Evolutionary conservation across 257 asterid genomes (phyloP), one percentile per base, ranked within the genome.

Genomic region (Ocimum tenuiflorum): DNA sequence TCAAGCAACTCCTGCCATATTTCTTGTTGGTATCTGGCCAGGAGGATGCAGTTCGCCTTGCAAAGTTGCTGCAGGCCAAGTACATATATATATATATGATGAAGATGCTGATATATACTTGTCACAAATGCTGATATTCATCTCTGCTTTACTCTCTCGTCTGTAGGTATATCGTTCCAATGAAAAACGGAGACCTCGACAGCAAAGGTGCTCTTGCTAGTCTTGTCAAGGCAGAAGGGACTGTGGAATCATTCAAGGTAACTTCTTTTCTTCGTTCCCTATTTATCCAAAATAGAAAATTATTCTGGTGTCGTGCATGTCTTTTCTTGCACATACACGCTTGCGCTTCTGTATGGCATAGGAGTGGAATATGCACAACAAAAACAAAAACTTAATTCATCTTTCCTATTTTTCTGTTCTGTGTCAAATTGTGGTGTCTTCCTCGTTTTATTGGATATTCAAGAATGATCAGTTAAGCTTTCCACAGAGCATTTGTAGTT

Each of bases 101-200:
- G 2, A 23, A 15, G 18, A 19, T 3, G 15, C 9, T 3, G 19
- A 19, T 60, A 23, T n/a, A 7, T 9, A 2, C 27, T 31, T 12
- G 0, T 0, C 13, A 2, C 0, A 38, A 2, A 8, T 9, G 3
- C 13, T 0, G 8, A 11, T 46, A 3, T 29, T 33, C 20, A 18
- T 41, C 19, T 48, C 9, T 33, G 41, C 11, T 35, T 55, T 8
- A 45, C 12, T 46, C 51, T 62, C 47, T 51, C 3, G 3, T 60
- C 20, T 23, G 8, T 36, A 91, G 96, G 84, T 86, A 75, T 75
- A 70, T 92, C 29, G 94, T 92, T 13, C 83, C 97, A 0, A 87
- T 89, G 97, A 79, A 46, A 73, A 92, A 92, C 47, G 98, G 97
- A 0, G 97, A 89, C 47, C 98, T 92, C 65, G 96, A 89, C 42